Conservation (phyloP, 2,329 filamentous ascomycete genomes). For the Monosporascus sp. region DNA sequence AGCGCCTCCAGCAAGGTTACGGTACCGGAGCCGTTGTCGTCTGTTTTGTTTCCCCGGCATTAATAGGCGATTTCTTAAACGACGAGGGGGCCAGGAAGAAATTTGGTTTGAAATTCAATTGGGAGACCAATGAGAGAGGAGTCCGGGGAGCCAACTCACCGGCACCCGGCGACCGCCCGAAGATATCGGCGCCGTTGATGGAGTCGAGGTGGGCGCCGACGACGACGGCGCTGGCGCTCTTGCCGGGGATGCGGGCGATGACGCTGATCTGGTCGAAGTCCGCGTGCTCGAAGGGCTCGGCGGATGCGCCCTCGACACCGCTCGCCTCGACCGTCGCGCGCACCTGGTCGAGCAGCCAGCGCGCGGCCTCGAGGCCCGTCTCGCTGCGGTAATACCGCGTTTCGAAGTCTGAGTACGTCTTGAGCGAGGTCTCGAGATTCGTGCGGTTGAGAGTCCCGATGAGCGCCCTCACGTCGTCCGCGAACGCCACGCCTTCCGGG, state of each 20-base stretch:
- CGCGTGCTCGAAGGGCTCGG: conserved; percentile 64
- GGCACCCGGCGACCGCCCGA: conserved; percentile 54
- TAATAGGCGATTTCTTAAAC: not conserved
- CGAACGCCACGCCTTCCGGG: not conserved
- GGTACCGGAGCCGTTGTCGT: conserved; percentile 84
- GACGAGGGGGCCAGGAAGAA: not conserved
- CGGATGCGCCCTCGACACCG: conserved; percentile 55
- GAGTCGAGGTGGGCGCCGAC: conserved; percentile 88
- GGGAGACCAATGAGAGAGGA: no score
- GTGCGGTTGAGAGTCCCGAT: not conserved
- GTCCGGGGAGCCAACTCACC: not conserved
- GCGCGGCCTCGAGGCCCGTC: conserved; percentile 72
- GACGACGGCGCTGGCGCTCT: conserved; percentile 73
- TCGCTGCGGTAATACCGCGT: conserved; percentile 64
- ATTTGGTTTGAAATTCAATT: not conserved
- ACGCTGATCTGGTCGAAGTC: conserved; percentile 80
- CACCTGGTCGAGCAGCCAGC: conserved; percentile 65
- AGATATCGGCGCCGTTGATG: conserved; percentile 82
- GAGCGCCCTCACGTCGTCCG: not conserved
- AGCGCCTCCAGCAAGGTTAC: conserved; percentile 89
- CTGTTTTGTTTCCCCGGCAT: conserved; percentile 57
- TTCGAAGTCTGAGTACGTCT: not conserved
- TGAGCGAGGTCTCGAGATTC: not conserved
- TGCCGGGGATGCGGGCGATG: conserved; percentile 81
- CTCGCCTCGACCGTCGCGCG: conserved; percentile 60